phyloP scores from a whole-genome alignment of 768 basidiomycete species.

The Suillus subaureus region DNA sequence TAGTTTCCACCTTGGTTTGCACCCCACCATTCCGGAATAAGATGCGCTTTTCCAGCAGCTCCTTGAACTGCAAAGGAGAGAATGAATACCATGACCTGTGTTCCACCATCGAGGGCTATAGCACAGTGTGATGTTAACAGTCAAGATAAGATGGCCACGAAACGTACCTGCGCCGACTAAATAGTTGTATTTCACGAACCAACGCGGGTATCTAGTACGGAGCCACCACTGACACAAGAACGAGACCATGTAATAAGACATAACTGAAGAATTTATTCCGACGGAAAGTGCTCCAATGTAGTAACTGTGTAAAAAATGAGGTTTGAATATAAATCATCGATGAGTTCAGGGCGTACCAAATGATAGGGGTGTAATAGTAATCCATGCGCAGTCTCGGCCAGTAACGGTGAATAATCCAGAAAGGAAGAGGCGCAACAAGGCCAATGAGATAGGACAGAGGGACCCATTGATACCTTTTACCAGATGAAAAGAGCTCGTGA shows the following conservation, averaged over 20 bases:
- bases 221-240: constrained; percentile 42
- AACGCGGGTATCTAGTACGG: constrained; percentile 36
- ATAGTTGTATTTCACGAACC: constrained; percentile 43
- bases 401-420: constrained; percentile 41
- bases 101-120: constrained; percentile 39
- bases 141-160: not conserved
- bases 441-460: constrained; percentile 38
- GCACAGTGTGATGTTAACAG: not conserved
- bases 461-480: constrained; percentile 41
- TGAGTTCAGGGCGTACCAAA: constrained; percentile 21
- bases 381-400: constrained; percentile 35
- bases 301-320: constrained; percentile 13
- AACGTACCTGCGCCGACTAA: constrained; percentile 43
- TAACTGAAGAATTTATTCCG: constrained; percentile 31
- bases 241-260: constrained; percentile 24
- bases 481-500: constrained; percentile 34
- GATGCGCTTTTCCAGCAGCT: constrained; percentile 46
- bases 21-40: constrained; percentile 56
- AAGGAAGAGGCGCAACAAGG: constrained; percentile 39
- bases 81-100: constrained; percentile 58
- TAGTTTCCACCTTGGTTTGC: constrained; percentile 48
- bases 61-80: constrained; percentile 54
- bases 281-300: constrained; percentile 19
- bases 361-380: constrained; percentile 32
- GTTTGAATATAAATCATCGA: constrained; percentile 3